Evolutionary conservation across 345 rosid genomes (phyloP), one percentile per base, ranked within the genome.

Genomic region (Cardamine resedifolia): DNA sequence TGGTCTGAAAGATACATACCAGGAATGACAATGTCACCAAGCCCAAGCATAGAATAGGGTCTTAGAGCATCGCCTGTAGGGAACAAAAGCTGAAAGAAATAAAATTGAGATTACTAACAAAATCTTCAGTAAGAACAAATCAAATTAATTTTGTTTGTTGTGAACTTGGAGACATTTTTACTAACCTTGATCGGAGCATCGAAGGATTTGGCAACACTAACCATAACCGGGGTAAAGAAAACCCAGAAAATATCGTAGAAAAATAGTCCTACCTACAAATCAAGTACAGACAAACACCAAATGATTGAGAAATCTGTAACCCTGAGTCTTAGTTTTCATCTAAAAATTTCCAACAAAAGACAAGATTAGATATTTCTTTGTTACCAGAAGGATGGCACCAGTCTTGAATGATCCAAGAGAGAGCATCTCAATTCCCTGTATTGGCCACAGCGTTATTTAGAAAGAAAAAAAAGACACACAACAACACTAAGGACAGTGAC

Each of bases 221-320:
- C 99, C 98, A 96, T 96, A 34, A 96, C 99, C 1, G 97, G 99
- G 57, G 99, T 96, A 78, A 96, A 92, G 90, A 96, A 96, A 81
- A 96, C 97, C 98, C 98, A 96, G 85, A 96, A 96, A 68, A 92
- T 92, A 77, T 96, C 98, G 58, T 92, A 95, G 34, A 90, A 88
- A 80, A 96, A 96, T 74, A 96, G 97, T 49, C 98, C 99, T 66
- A 86, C 96, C 99, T 96, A 77, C 80, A 79, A 48, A 10, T 43
- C 58, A 74, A 19, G 15, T 41, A 66, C 18, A 61, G 31, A 45
- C 49, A 69, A 73, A 64, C 33, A 58, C 9, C 45, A 15, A 53
- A 24, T 45, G 31, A 64, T 0, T 63, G 36, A 74, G 55, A 50
- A 61, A 58, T 65, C 10, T 64, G 11, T 30, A 49, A 2, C 21